phyloP scores from a whole-genome alignment of 2,329 filamentous ascomycete genomes.

The Pestalotiopsis sp. region DNA sequence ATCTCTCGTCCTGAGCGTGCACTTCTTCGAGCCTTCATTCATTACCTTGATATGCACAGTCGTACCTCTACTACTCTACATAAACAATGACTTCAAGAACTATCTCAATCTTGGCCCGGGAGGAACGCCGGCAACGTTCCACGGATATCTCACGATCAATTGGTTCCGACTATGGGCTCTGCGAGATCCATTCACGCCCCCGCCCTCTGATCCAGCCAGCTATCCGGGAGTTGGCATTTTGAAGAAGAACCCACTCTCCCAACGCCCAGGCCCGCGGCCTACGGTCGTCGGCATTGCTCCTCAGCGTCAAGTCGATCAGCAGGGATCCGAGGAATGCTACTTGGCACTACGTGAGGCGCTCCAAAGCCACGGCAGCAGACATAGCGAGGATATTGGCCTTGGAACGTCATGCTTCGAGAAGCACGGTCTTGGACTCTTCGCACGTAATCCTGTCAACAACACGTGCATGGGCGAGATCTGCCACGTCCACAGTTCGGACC shows the following conservation, averaged over 20 bases:
- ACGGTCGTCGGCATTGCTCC: slow-evolving; percentile 18
- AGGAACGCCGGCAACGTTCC: slow-evolving; percentile 74
- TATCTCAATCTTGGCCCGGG: slow-evolving; percentile 80
- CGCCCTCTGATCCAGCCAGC: slow-evolving; percentile 51
- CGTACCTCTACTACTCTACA: slow-evolving; percentile 49
- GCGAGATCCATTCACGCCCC: slow-evolving; percentile 67
- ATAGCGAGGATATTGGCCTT: slow-evolving; percentile 55
- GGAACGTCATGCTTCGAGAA: slow-evolving; percentile 81
- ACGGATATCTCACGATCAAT: slow-evolving; percentile 74
- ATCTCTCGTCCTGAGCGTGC: slow-evolving; percentile 53
- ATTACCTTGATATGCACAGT: slow-evolving; percentile 53
- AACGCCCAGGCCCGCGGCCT: slow-evolving; percentile 59
- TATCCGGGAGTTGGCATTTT: slow-evolving; percentile 64
- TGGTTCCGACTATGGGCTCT: slow-evolving; percentile 73
- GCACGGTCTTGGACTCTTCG: slow-evolving; percentile 77
- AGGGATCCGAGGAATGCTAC: slow-evolving; percentile 56
- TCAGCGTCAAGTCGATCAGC: slow-evolving; percentile 50
- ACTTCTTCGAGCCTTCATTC: slow-evolving; percentile 49
- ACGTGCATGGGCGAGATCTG: slow-evolving; percentile 81
- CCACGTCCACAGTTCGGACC: slow-evolving; percentile 77
- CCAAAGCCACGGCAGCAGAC: slow-evolving; percentile 47
- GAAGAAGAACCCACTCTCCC: slow-evolving; percentile 52
- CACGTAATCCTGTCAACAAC: slow-evolving; percentile 64
- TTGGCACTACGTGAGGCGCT: slow-evolving; percentile 56
- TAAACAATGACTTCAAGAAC: slow-evolving; percentile 73